Evolutionary conservation across 768 basidiomycete genomes (phyloP).

Genomic region (Pleurotus salmoneostramineus): DNA sequence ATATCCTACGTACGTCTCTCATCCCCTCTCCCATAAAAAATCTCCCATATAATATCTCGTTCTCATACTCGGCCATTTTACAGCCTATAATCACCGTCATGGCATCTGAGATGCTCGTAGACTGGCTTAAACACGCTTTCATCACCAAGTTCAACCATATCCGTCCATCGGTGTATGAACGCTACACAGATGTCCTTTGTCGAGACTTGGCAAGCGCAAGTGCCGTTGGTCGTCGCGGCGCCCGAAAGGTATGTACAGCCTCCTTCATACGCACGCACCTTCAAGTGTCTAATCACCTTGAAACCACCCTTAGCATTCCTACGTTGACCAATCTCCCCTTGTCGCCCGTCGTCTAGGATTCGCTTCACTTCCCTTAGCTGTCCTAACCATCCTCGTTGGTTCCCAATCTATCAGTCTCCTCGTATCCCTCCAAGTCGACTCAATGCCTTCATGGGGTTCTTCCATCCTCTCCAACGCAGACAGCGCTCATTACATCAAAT

Average conservation of each 20-base stretch:
- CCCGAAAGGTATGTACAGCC: conserved; percentile 56
- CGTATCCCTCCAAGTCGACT: conserved; percentile 43
- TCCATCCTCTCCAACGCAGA: conserved; percentile 43
- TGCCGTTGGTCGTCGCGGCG: conserved; percentile 60
- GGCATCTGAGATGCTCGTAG: conserved; percentile 88
- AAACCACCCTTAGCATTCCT: conserved; percentile 57
- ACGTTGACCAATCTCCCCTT: conserved; percentile 93
- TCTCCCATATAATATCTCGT: background rate
- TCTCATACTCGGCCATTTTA: background rate
- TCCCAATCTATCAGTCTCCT: conserved; percentile 66
- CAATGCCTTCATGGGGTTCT: conserved; percentile 41
- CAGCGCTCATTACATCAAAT: conserved; percentile 53
- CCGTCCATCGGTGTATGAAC: conserved; percentile 89
- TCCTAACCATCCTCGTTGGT: conserved; percentile 73
- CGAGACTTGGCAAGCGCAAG: conserved; percentile 85
- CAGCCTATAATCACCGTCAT: conserved; percentile 93
- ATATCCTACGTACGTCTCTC: conserved; percentile 76
- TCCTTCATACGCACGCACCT: background rate
- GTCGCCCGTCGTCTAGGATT: conserved; percentile 94
- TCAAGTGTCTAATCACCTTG: background rate
- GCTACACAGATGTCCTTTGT: conserved; percentile 94
- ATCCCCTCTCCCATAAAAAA: background rate
- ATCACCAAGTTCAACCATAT: conserved; percentile 99
- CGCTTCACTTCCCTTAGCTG: conserved; percentile 87
- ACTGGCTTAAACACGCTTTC: conserved; percentile 99